Conservation (phyloP, 2,329 filamentous ascomycete species). For the Colletotrichum tabaci region DNA sequence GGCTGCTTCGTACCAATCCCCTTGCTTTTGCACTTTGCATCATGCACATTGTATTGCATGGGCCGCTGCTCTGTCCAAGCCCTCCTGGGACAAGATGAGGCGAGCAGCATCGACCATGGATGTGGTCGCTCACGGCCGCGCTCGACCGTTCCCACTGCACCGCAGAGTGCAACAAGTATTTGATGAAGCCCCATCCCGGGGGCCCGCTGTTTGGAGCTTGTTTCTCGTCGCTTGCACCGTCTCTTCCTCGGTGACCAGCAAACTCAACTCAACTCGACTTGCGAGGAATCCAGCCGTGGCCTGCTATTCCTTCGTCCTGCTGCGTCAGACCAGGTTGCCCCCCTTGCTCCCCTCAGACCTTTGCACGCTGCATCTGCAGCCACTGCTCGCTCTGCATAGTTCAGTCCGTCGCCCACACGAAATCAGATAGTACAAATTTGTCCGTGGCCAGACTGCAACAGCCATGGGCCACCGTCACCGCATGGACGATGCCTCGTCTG, state of each 20-base stretch:
- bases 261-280: conserved; percentile 24
- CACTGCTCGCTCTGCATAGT: conserved; percentile 8
- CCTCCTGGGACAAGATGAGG: conserved; percentile 33
- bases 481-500: conserved; percentile 30
- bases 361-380: conserved; percentile 2
- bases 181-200: conserved; percentile 33
- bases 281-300: conserved; percentile 8
- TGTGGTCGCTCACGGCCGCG: conserved; percentile 21
- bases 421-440: neutral
- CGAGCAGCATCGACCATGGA: conserved; percentile 31
- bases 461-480: conserved; percentile 34
- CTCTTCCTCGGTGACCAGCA: conserved; percentile 35
- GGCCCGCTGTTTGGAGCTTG: neutral
- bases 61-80: conserved; percentile 12
- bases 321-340: neutral
- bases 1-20: conserved; percentile 7
- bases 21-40: conserved; percentile 31
- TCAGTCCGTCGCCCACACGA: neutral
- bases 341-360: conserved; percentile 6
- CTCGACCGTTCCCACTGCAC: conserved; percentile 20
- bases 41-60: conserved; percentile 25
- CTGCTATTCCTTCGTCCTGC: conserved; percentile 11
- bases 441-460: neutral
- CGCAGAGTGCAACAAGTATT: conserved; percentile 28
- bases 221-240: conserved; percentile 18